Base-by-base conservation (phyloP, 1,284 basidiomycete genomes). In the Ganoderma sinense region DNA sequence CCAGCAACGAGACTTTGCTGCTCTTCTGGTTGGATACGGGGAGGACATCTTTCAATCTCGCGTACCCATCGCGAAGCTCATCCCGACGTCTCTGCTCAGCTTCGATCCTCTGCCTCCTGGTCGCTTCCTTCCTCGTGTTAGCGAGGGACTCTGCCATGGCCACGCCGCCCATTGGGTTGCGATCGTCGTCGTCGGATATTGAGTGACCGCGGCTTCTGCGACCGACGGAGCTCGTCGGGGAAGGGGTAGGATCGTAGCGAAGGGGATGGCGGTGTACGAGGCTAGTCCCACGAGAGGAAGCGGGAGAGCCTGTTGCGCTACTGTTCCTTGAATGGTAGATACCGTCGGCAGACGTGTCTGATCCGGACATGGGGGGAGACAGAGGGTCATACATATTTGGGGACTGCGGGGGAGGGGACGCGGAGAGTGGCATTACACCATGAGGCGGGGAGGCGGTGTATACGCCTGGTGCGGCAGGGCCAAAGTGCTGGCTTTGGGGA, bases 21-120 rank as follows among this genome's bases (percentile, higher is more conserved):
- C 91, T 91, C 82, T 95, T 94, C 84, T 96, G 94, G 81, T 94
- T 95, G 18, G 93, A 93, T 60, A 91, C 86, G 2, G 95, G 95
- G 6, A 97, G 85, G 33, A 92, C 92, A 71, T 94, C 94, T 82
- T 95, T 95, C 78, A 97, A 84, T 77, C 92, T 90, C 45, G 92
- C 90, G 81, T 96, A 97, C 26, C 94, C 95, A 76, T 96, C 94
- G 72, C 94, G 87, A 69, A 96, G 86, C 82, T 96, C 94, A 79
- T 96, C 94, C 73, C 95, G 87, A 69, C 95, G 87, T 65, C 94
- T 85, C 83, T 97, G 93, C 79, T 93, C 92, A n/a, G 93, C 93
- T 82, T 94, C 92, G 71, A 94, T 95, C 70, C 94, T 85, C 82
- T 95, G 93, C 76, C 89, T 85, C 61, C 94, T 85, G 16, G 94